Conservation (phyloP, 352 stramenopile species). For the Globisporangium yorkense region DNA sequence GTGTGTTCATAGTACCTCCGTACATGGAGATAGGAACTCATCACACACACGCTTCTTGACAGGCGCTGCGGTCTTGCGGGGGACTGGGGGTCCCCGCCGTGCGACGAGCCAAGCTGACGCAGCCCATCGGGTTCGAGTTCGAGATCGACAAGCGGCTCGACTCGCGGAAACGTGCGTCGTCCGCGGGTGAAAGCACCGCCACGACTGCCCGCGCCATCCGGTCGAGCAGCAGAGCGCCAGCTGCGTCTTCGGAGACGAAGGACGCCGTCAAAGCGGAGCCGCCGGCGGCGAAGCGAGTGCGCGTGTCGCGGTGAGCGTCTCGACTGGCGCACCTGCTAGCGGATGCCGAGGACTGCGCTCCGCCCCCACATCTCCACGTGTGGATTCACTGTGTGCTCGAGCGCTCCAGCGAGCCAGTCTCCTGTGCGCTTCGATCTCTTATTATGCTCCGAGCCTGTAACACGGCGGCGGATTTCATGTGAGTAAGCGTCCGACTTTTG, state of each 20-base stretch:
- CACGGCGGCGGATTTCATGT: too few species aligned
- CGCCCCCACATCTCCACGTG: too few species aligned
- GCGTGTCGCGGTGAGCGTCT: not conserved
- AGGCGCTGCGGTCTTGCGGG: constrained; percentile 54
- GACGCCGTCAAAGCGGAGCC: not conserved
- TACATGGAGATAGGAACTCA: too few species aligned
- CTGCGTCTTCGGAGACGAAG: too few species aligned
- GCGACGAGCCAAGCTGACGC: constrained; percentile 59
- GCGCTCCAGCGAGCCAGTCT: too few species aligned
- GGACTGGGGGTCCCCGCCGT: constrained; percentile 61
- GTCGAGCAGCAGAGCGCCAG: not conserved
- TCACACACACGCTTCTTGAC: not conserved
- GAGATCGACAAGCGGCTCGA: constrained; percentile 54
- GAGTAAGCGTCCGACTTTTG: too few species aligned
- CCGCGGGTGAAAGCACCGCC: not conserved
- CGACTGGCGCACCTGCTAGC: not conserved
- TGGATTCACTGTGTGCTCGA: too few species aligned
- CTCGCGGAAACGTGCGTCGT: constrained; percentile 3
- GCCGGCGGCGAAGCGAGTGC: constrained; percentile 2
- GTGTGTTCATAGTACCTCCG: not conserved
- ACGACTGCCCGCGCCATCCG: not conserved
- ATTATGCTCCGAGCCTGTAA: too few species aligned
- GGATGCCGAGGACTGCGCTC: too few species aligned
- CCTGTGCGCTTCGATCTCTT: too few species aligned
- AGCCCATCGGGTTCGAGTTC: constrained; percentile 58